Evolutionary conservation across 208 protist genomes (phyloP), one percentile per base, ranked within the genome.

Genomic region (Leishmania amazonensis): DNA sequence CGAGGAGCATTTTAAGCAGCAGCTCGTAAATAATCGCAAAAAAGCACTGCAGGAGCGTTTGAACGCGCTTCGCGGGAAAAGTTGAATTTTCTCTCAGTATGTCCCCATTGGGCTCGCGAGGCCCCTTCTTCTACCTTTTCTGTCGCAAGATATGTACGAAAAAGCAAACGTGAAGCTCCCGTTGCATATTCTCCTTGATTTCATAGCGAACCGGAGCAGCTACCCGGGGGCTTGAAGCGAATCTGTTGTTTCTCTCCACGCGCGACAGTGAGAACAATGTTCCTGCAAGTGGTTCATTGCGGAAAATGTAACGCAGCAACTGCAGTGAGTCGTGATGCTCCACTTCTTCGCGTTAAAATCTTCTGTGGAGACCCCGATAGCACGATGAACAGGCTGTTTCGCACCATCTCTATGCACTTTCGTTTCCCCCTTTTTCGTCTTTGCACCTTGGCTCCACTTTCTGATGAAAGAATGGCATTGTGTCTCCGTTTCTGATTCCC

Each of bases 1-100:
- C 40, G 93, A 96, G 78, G 84, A 89, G 9, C 60, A 90, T 8
- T 92, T 91, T 45, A 90, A 86, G 81, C 83, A 78, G 24, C 31
- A 86, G 17, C 54, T 86, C 17, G 62, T 94, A 28, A 58, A 86
- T 40, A 80, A 85, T 60, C 72, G 86, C 28, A 91, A 93, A 70
- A 80, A 85, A 72, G 54, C 38, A 54, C 74, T 95, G 45, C 86
- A 90, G 64, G 81, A 86, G 28, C 86, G 87, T 47, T 65, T 91
- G 53, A 84, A 72, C 42, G 64, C 74, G 0, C 21, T 87, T 35
- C 77, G 83, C 5, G 9, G 24, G 21, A 78, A 78, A 47, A 67
- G 24, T 31, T 78, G 57, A 78, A 19, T 1, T 47, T 0, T 54
- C 35, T 76, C 6, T 76, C 35, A n/a, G 4, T 76, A 0, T 24